Conservation (phyloP, 495 filamentous ascomycete genomes). For the Penicillium roqueforti region DNA sequence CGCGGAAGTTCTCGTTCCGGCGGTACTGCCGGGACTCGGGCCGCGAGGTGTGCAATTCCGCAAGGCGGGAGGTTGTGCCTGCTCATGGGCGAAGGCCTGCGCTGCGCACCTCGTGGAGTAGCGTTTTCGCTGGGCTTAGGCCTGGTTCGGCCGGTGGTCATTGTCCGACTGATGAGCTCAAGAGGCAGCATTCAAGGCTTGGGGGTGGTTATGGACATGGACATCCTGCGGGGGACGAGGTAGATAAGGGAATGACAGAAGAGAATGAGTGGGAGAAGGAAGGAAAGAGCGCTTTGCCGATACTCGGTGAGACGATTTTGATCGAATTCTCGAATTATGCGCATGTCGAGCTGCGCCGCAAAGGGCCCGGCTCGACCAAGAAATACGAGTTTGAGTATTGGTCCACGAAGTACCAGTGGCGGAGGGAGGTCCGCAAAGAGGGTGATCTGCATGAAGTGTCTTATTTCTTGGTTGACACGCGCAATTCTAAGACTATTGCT, state of each 20-base stretch:
- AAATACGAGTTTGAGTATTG: constrained; percentile 91
- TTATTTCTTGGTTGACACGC: constrained; percentile 71
- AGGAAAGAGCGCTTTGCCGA: constrained; percentile 2
- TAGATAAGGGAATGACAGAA: constrained; percentile 13
- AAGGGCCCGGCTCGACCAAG: constrained; percentile 65
- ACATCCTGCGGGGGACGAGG: constrained; percentile 36
- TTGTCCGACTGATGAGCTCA: constrained; percentile 17
- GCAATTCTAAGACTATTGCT: constrained; percentile 61
- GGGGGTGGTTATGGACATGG: constrained; percentile 37
- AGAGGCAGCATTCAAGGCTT: constrained; percentile 58
- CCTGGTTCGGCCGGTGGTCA: constrained; percentile 47
- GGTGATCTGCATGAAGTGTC: constrained; percentile 58
- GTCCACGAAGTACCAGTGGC: constrained; percentile 84
- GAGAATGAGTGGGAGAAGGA: not conserved
- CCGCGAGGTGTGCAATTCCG: constrained; percentile 86
- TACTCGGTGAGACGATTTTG: constrained; percentile 66
- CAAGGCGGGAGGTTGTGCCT: constrained; percentile 61
- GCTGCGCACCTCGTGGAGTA: constrained; percentile 69
- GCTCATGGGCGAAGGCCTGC: constrained; percentile 46
- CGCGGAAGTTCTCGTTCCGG: constrained; percentile 83
- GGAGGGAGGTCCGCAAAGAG: constrained; percentile 61
- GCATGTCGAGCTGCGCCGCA: constrained; percentile 75
- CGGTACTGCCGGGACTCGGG: constrained; percentile 92
- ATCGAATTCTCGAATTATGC: constrained; percentile 98
- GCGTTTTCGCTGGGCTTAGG: constrained; percentile 64